These are phyloP conservation scores for Dendryphion nanum DNA, from an alignment of 2,329 filamentous ascomycete species.

Conservation along the genomic window DNA sequence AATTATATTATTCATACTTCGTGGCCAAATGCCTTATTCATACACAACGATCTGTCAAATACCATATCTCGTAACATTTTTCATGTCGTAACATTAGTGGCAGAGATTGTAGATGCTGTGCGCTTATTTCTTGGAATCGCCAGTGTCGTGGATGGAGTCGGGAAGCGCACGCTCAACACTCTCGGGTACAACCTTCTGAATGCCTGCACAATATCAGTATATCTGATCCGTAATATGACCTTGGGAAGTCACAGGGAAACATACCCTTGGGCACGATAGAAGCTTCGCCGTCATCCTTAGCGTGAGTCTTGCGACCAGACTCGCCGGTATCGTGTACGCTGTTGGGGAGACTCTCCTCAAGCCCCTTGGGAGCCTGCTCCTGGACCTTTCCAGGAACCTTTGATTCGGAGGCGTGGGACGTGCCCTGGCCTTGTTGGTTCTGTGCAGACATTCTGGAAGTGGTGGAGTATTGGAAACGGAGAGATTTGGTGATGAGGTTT, in stretches of 20 bases:
- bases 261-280: conserved; percentile 44
- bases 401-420: conserved; percentile 43
- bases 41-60: too few species aligned
- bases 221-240: too few species aligned
- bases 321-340: conserved; percentile 38
- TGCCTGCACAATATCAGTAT: too few species aligned
- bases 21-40: too few species aligned
- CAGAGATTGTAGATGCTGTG: neutral
- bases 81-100: too few species aligned
- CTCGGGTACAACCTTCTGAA: conserved; percentile 47
- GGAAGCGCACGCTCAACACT: conserved; percentile 45
- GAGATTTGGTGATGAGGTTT: too few species aligned
- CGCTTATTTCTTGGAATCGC: conserved; percentile 14
- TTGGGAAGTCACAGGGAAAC: too few species aligned
- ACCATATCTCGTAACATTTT: too few species aligned
- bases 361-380: conserved; percentile 37
- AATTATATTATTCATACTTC: too few species aligned
- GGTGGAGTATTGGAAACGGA: neutral
- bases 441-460: conserved; percentile 12
- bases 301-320: conserved; percentile 41
- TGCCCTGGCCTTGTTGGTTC: conserved; percentile 41
- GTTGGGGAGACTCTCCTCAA: conserved; percentile 43
- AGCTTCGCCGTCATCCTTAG: conserved; percentile 34
- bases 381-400: conserved; percentile 41
- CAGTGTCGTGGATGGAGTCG: conserved; percentile 45